Evolutionary conservation across 805 yeast genomes (phyloP).

Genomic region (Cyberlindnera xishuangbannaensis): DNA sequence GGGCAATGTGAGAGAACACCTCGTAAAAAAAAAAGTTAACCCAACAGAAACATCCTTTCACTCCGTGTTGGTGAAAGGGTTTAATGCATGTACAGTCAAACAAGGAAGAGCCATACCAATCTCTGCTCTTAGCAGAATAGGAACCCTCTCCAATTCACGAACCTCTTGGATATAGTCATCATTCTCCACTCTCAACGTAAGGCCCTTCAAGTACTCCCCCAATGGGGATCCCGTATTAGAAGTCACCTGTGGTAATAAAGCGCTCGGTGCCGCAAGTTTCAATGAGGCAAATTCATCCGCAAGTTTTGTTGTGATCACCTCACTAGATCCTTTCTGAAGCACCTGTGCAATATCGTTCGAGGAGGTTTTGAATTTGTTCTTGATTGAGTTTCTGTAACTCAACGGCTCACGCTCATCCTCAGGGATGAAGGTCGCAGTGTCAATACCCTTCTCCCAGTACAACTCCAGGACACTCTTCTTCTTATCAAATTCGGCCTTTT

Average conservation of each 20-base stretch:
- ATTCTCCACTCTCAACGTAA: constrained; percentile 56
- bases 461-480: constrained; percentile 62
- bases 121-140: constrained; percentile 83
- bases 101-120: constrained; percentile 96
- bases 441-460: constrained; percentile 90
- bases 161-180: constrained; percentile 73
- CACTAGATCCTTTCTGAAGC: constrained; percentile 29
- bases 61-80: constrained; percentile 56
- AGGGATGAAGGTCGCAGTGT: constrained; percentile 86
- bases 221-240: constrained; percentile 31
- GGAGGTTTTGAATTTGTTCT: constrained; percentile 70
- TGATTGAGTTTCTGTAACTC: constrained; percentile 71
- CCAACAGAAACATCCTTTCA: constrained; percentile 2
- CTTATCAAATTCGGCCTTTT: constrained; percentile 88
- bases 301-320: constrained; percentile 33
- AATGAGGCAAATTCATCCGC: constrained; percentile 42
- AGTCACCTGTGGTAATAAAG: constrained; percentile 20
- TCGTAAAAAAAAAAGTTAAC: background rate
- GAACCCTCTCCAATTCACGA: constrained; percentile 69
- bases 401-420: constrained; percentile 79
- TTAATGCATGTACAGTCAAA: constrained; percentile 82
- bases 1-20: too few relatives aligned
- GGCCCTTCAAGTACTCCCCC: constrained; percentile 49
- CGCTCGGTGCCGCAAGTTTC: constrained; percentile 40
- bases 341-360: constrained; percentile 64